Evolutionary conservation across 441 rosid species (phyloP).

Genomic region (Jatropha podagrica): DNA sequence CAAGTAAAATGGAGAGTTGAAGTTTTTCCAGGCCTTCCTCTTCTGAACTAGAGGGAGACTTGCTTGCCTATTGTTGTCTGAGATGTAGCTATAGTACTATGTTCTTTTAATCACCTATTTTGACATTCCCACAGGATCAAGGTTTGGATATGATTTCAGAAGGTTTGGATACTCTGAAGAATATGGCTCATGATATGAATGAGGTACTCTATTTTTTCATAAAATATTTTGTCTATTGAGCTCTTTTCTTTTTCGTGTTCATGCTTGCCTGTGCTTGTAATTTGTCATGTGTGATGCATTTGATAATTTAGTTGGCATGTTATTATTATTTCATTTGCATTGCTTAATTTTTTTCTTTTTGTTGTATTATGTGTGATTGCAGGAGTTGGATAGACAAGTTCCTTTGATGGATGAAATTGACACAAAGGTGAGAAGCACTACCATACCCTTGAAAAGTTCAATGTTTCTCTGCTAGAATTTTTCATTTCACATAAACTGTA

Average conservation of each 20-base stretch:
- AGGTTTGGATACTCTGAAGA: slow-evolving; percentile 88
- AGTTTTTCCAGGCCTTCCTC: slow-evolving; percentile 15
- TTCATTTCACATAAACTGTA: slow-evolving; percentile 8
- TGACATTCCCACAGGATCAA: slow-evolving; percentile 63
- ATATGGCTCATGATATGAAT: slow-evolving; percentile 93
- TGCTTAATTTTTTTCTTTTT: slow-evolving; percentile 1
- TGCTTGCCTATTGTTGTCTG: neutral
- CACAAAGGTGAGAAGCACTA: slow-evolving; percentile 51
- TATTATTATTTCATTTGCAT: slow-evolving; percentile 13
- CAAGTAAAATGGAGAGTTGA: slow-evolving; percentile 28
- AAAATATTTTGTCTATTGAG: neutral
- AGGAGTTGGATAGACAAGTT: slow-evolving; percentile 92
- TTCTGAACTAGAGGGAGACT: neutral
- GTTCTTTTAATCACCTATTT: slow-evolving; percentile 9
- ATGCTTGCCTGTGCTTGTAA: neutral
- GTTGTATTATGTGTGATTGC: slow-evolving; percentile 32
- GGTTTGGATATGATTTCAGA: slow-evolving; percentile 90
- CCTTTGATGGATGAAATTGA: slow-evolving; percentile 99
- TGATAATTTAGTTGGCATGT: neutral
- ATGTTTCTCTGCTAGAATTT: slow-evolving; percentile 14
- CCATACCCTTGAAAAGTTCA: slow-evolving; percentile 15
- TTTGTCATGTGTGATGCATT: neutral
- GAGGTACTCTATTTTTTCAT: slow-evolving; percentile 48
- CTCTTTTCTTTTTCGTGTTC: neutral
- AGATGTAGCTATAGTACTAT: neutral